Base-by-base conservation (phyloP, 306 rosid species). In the Quercus aquifolioides region DNA sequence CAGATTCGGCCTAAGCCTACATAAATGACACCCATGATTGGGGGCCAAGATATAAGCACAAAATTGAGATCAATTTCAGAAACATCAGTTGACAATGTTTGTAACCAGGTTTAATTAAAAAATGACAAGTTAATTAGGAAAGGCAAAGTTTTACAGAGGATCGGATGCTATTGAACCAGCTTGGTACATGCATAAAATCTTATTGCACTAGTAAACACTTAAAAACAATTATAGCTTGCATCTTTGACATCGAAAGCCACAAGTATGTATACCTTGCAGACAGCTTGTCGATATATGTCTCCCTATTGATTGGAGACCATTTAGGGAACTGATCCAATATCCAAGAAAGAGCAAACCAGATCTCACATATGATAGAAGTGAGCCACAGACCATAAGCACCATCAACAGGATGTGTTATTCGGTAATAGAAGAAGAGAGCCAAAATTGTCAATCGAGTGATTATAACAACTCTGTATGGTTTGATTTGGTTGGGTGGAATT, bases 261-360 rank as follows among this genome's bases (percentile, higher is more conserved):
- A 30, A 6, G 70, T 28, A 30, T 55, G 49, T 59, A 67, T 86
- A 94, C 99, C 99, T 95, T 81, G 97, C 98, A 1, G 98, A 89
- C 15, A 95, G 91, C 69, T 77, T 80, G 81, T 91, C 98, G 55
- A 73, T 76, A 64, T 68, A 91, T 80, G 99, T 87, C 11, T 78
- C 86, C 86, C 99, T 88, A 38, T 88, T 80, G 84, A 95, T 81
- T 13, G 99, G 99, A 89, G 41, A 89, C 99, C 98, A 93, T 87
- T 95, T 93, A 21, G 99, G 98, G 88, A 95, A 95, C 89, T 95
- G 99, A 90, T 95, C 98, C 75, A 95, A 77, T 60, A 93, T 92
- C 99, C 99, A 95, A 6, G 99, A 95, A 84, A 93, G 82, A 49
- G 94, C 99, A 69, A 95, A 95, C 99, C 99, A 95, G 86, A 95